Percentiles rank a stretch among this genome's conserved stretches.
These are phyloP conservation scores for Aspergillus fumigatiaffinis DNA, from an alignment of 2,329 filamentous ascomycete species.

Conservation along the genomic window DNA sequence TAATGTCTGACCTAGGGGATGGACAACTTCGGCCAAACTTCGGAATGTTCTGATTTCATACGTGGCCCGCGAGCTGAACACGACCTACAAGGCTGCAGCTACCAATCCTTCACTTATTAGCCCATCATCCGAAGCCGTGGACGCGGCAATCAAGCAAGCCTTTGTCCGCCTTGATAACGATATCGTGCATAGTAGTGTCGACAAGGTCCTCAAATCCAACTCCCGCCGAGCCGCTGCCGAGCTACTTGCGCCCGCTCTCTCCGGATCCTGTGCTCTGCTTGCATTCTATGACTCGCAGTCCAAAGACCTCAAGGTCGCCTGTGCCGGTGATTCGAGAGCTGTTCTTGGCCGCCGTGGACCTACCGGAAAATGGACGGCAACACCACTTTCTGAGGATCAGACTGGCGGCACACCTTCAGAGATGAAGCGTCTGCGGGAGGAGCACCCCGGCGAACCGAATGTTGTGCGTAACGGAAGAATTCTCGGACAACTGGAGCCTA, in stretches of 20 bases:
- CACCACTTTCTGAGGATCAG: conserved; percentile 84
- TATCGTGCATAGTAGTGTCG: conserved; percentile 88
- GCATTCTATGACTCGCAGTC: conserved; percentile 92
- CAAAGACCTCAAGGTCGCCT: conserved; percentile 87
- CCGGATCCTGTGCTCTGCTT: conserved; percentile 92
- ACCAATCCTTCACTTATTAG: conserved; percentile 53
- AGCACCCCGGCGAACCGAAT: conserved; percentile 84
- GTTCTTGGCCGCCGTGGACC: conserved; percentile 75
- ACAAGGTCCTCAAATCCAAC: conserved; percentile 83
- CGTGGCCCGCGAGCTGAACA: conserved; percentile 87
- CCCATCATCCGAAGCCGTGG: conserved; percentile 76
- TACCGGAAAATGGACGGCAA: conserved; percentile 90
- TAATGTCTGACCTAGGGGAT: conserved; percentile 59
- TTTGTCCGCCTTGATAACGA: conserved; percentile 88
- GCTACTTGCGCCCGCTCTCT: conserved; percentile 84
- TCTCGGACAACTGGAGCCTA: conserved; percentile 86
- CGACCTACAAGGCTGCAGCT: conserved; percentile 76
- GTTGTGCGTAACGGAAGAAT: conserved; percentile 88
- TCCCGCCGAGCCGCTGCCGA: conserved; percentile 90
- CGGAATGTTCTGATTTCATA: conserved; percentile 88
- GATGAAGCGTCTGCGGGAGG: conserved; percentile 72
- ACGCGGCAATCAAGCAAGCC: conserved; percentile 85
- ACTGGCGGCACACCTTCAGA: conserved; percentile 87
- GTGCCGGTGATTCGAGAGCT: conserved; percentile 92
- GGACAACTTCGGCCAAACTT: conserved; percentile 96